Base-by-base conservation (phyloP, 2,329 filamentous ascomycete species). In the Aspergillus glaucus region DNA sequence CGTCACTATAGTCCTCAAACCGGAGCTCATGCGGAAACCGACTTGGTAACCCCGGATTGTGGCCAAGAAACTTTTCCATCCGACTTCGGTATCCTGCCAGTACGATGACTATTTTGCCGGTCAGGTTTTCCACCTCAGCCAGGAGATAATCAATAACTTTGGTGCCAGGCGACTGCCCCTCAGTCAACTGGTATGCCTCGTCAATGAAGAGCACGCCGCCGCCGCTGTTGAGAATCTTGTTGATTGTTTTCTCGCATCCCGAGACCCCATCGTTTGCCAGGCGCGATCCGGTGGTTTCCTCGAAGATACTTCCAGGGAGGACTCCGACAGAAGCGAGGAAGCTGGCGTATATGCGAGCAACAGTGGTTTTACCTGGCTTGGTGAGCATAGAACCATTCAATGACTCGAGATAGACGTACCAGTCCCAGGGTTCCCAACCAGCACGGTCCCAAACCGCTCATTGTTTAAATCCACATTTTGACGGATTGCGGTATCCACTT, bases 141-240 rank as follows among this genome's bases (percentile, higher is more conserved):
- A 92, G 76, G 0, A 92, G 70, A 51, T 78, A 87, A 52, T 92
- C 86, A 0, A 92, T 70, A 0, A 89, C 84, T 0, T 77, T 75
- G 0, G 67, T 86, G 0, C 79, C 79, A 2, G 62, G 57, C 19
- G 70, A 85, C 48, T 80, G 79, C 0, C 78, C 78, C 1, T 79
- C 80, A 0, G 80, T 76, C 0, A 92, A 72, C 54, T 91, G 86
- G 58, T 92, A 90, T 0, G 87, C 86, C 62, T 92, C 87, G 51
- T 92, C 87, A 19, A 92, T 84, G 59, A 92, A 91, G 1, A 88
- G 59, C 0, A 83, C 83, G 0, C 87, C 87, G 0, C 86, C 87
- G 0, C 79, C 82, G 0, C 66, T 55, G 24, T 81, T 71, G 3
- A 81, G 62, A 0, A 91, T 73, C 0, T 71, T 56, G 2, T 84